phyloP scores from a whole-genome alignment of 441 rosid genomes.

The Macaranga tanarius region DNA sequence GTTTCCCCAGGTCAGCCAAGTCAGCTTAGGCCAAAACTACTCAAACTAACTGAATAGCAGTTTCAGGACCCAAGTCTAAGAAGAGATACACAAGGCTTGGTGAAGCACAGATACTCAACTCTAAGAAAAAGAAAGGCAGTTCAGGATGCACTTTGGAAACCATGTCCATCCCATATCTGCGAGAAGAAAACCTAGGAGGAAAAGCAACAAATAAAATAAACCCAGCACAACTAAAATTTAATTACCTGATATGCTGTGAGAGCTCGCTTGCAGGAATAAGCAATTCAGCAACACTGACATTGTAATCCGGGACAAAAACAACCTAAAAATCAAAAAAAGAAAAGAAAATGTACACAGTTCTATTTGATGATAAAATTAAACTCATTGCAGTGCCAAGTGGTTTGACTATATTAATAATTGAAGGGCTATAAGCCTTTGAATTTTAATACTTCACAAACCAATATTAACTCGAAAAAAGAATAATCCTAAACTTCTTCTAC shows the following conservation, averaged over 20 bases:
- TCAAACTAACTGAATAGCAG: background rate
- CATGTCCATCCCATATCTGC: slow-evolving; percentile 4
- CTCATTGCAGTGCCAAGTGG: background rate
- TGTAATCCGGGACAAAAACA: slow-evolving; percentile 89
- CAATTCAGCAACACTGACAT: slow-evolving; percentile 92
- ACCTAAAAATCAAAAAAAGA: slow-evolving; percentile 46
- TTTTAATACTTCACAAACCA: background rate
- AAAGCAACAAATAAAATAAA: background rate
- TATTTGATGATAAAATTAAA: background rate
- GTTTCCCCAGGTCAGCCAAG: background rate
- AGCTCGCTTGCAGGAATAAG: slow-evolving; percentile 98
- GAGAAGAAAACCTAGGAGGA: background rate
- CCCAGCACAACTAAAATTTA: slow-evolving; percentile 8
- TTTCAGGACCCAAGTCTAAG: background rate
- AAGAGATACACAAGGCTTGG: background rate
- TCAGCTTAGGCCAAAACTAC: background rate
- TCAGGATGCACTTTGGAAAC: background rate
- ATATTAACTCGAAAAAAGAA: background rate
- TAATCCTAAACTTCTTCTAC: background rate
- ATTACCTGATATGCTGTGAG: slow-evolving; percentile 97
- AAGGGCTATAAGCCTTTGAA: background rate
- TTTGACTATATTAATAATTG: background rate
- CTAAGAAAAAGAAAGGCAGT: background rate
- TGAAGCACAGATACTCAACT: background rate
- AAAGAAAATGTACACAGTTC: background rate